Evolutionary conservation across 208 protist species (phyloP).

Genomic region (Kentomonas sorsogonicus): DNA sequence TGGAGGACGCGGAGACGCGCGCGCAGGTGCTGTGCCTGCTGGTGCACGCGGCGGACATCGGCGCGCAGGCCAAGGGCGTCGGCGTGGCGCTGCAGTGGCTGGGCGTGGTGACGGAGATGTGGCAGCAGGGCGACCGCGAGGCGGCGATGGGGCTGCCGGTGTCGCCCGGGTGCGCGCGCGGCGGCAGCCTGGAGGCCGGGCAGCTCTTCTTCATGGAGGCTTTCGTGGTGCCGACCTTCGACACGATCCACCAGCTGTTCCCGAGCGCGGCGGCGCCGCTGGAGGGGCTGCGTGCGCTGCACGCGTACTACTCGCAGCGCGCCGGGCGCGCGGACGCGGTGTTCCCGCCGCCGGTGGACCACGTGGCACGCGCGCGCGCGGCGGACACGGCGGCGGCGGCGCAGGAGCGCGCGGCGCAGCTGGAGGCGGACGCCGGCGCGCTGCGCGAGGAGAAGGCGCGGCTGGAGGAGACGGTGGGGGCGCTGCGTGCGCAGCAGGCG

Average conservation of each 20-base stretch:
- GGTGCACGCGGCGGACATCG: conserved; percentile 78
- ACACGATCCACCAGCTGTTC: conserved; percentile 62
- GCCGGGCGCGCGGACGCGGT: conserved; percentile 14
- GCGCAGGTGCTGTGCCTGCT: conserved; percentile 51
- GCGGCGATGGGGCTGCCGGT: conserved; percentile 31
- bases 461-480: conserved; percentile 12
- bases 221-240: conserved; percentile 68
- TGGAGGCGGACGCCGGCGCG: not conserved
- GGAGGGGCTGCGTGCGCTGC: conserved; percentile 36
- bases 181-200: conserved; percentile 21
- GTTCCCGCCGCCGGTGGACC: conserved; percentile 19
- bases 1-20: conserved; percentile 31
- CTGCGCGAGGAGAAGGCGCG: conserved; percentile 16
- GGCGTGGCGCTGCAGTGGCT: conserved; percentile 62
- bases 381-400: not conserved
- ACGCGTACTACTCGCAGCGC: conserved; percentile 49
- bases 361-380: not conserved
- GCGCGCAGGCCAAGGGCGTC: conserved; percentile 47
- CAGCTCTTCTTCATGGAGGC: conserved; percentile 72
- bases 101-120: conserved; percentile 73
- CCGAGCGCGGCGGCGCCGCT: conserved; percentile 39
- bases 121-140: conserved; percentile 71
- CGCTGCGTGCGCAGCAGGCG: not conserved
- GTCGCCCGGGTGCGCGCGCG: conserved; percentile 32
- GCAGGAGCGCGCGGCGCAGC: not conserved